These are phyloP conservation scores for Trichoderma sp. DNA, from an alignment of 2,329 filamentous ascomycete genomes.

Conservation along the genomic window DNA sequence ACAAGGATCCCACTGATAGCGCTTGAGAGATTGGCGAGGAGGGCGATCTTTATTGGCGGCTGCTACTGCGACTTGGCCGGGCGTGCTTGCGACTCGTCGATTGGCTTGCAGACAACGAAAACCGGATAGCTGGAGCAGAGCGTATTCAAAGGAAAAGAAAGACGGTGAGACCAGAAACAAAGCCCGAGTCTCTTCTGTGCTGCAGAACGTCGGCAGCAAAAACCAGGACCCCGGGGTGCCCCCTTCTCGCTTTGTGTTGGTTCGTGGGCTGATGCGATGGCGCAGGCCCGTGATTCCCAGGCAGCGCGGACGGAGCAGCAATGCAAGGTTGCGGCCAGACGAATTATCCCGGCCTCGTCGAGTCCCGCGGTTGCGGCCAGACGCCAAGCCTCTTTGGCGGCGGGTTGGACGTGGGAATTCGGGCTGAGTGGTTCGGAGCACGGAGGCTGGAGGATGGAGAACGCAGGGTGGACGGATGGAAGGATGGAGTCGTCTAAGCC, in stretches of 20 bases:
- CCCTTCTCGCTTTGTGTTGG: neutral
- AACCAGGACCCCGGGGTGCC: neutral
- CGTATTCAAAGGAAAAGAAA: neutral
- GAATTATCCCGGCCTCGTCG: conserved; percentile 6
- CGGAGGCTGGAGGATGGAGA: neutral
- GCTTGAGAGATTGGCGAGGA: conserved; percentile 19
- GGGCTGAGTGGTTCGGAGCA: conserved; percentile 9
- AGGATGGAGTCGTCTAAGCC: neutral
- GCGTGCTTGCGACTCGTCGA: neutral
- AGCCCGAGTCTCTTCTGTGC: neutral
- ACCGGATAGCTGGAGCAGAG: neutral
- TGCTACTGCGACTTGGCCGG: conserved; percentile 4
- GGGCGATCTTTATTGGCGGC: conserved; percentile 12
- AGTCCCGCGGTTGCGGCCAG: conserved; percentile 19
- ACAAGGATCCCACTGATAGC: conserved; percentile 5
- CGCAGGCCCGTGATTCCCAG: conserved; percentile 9
- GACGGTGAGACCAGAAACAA: conserved; percentile 2
- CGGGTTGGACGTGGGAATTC: neutral
- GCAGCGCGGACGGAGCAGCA: conserved; percentile 8
- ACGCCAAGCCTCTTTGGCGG: conserved; percentile 15
- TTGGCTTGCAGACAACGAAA: neutral
- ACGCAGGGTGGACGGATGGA: neutral
- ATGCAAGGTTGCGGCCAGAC: neutral
- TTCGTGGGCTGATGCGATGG: conserved; percentile 19
- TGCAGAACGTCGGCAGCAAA: neutral